A percentile compares a stretch with the other conserved stretches of the same genome.
Conservation (phyloP, 176 grass and related monocot species). For the Tillandsia fasciculata region DNA sequence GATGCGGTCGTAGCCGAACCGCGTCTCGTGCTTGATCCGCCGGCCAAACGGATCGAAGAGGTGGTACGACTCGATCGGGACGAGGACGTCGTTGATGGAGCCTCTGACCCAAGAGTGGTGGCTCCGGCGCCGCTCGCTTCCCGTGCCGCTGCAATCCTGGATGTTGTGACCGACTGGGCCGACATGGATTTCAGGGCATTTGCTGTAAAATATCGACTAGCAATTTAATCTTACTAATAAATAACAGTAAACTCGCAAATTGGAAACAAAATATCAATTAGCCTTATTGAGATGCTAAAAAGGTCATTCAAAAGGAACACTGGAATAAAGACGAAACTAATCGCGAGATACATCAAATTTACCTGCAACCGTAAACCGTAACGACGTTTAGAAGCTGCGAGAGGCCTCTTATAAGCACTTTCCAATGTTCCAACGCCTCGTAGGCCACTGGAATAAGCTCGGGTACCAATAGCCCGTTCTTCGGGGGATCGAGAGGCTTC, state of each 20-base stretch:
- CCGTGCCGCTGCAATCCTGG: constrained; percentile 62
- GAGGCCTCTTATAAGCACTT: constrained; percentile 66
- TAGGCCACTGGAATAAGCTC: constrained; percentile 83
- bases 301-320: background rate
- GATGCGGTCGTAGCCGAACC: constrained; percentile 74
- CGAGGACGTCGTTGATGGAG: constrained; percentile 64
- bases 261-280: background rate
- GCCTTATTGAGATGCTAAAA: background rate
- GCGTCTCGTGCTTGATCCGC: constrained; percentile 83
- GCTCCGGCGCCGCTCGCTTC: constrained; percentile 58
- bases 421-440: constrained; percentile 68
- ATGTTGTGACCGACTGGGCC: constrained; percentile 70
- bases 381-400: constrained; percentile 69
- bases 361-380: constrained; percentile 86
- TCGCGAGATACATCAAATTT: constrained; percentile 7
- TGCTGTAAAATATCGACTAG: constrained; percentile 41
- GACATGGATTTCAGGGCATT: constrained; percentile 77
- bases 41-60: constrained; percentile 81
- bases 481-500: constrained; percentile 66
- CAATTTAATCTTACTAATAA: background rate
- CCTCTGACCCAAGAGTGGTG: constrained; percentile 75
- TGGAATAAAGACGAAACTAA: constrained; percentile 3
- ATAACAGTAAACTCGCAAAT: background rate
- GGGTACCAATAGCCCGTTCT: constrained; percentile 75
- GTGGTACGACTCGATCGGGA: constrained; percentile 84